These are phyloP conservation scores for Monascus ruber DNA, from an alignment of 2,329 filamentous ascomycete genomes.

Conservation along the genomic window DNA sequence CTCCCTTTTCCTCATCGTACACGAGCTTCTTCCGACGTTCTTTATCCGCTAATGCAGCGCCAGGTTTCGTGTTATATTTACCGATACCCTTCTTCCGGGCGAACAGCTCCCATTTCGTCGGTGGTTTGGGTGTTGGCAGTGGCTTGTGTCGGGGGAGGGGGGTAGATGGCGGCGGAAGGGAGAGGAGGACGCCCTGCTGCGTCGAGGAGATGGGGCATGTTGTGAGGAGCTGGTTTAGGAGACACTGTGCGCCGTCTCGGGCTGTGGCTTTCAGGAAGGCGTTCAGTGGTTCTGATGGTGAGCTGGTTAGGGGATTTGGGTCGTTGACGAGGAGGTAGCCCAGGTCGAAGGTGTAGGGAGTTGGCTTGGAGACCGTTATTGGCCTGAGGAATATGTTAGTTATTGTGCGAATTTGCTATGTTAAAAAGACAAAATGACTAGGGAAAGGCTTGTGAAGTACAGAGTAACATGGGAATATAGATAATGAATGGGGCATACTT, in stretches of 20 bases:
- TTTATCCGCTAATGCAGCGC: constrained; percentile 51
- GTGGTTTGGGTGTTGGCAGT: constrained; percentile 65
- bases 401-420: constrained; percentile 2
- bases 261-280: constrained; percentile 59
- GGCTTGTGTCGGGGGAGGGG: constrained; percentile 83
- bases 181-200: constrained; percentile 60
- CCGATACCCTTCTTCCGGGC: constrained; percentile 90
- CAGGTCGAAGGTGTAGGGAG: constrained; percentile 85
- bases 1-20: constrained; percentile 72
- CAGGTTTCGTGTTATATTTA: constrained; percentile 60
- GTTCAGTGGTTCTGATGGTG: constrained; percentile 45
- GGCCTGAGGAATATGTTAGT: constrained; percentile 23
- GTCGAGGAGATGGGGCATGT: constrained; percentile 67
- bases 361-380: constrained; percentile 65
- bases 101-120: constrained; percentile 93
- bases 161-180: constrained; percentile 60
- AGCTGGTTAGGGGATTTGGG: constrained; percentile 63
- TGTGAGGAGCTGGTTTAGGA: constrained; percentile 88
- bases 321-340: constrained; percentile 78
- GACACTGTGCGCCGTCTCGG: constrained; percentile 78
- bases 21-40: constrained; percentile 56
- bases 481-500: constrained; percentile 8
- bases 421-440: too few relatives aligned
- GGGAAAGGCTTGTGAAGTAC: too few relatives aligned
- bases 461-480: neutral